These are phyloP conservation scores for Hura crepitans DNA, from an alignment of 441 rosid genomes.

Conservation along the genomic window DNA sequence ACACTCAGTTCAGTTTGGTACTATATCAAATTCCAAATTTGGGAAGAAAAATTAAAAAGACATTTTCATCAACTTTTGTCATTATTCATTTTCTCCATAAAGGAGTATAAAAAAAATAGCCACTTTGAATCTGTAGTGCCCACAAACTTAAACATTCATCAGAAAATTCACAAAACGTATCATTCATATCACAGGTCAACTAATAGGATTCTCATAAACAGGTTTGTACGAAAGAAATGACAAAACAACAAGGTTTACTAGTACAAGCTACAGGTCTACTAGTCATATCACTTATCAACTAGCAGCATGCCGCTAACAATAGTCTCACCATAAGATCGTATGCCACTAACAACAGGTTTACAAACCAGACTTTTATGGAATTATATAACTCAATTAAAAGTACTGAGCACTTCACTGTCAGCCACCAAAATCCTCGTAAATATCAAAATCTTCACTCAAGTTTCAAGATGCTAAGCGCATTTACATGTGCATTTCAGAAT, in stretches of 20 bases:
- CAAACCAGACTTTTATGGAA: not conserved
- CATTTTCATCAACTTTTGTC: not conserved
- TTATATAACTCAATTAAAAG: not conserved
- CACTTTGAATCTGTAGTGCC: not conserved
- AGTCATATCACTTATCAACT: not conserved
- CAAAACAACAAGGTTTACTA: not conserved
- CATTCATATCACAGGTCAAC: not conserved
- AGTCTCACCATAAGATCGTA: not conserved
- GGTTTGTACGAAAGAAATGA: not conserved
- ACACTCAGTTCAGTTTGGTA: not conserved
- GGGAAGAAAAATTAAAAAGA: not conserved
- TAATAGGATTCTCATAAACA: not conserved
- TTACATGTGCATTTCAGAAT: conserved; percentile 1
- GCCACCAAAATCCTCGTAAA: not conserved
- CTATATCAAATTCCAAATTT: not conserved
- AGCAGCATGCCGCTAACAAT: not conserved
- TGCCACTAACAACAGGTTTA: not conserved
- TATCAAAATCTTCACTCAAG: not conserved
- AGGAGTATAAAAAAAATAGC: not conserved
- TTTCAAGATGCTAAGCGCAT: not conserved
- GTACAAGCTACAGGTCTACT: not conserved
- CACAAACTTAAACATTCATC: not conserved
- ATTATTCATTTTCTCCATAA: not conserved
- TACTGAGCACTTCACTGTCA: not conserved
- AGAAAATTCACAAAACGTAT: not conserved